Evolutionary conservation across 106 monocot genomes (phyloP).

Genomic region (Apostasia shenzhenica): DNA sequence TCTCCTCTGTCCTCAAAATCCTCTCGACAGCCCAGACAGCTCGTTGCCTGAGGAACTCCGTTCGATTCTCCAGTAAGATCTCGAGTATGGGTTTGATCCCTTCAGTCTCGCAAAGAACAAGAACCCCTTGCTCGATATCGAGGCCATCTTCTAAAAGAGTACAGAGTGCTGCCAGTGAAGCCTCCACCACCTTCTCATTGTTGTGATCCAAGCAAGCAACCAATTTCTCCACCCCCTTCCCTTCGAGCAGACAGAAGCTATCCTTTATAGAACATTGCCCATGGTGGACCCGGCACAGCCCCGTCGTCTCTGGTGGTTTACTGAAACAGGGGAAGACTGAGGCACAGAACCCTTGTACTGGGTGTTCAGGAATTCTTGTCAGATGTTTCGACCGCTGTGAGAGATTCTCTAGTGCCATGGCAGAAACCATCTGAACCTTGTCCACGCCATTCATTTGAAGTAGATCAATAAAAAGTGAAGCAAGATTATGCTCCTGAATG

Average conservation of each 20-base stretch:
- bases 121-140: conserved; percentile 65
- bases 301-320: conserved; percentile 20
- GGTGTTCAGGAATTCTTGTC: conserved; percentile 28
- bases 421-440: conserved; percentile 63
- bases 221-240: conserved; percentile 64
- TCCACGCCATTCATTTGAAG: conserved; percentile 75
- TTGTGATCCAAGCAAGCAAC: conserved; percentile 75
- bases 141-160: conserved; percentile 63
- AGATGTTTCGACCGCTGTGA: conserved; percentile 58
- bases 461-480: conserved; percentile 55
- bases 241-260: conserved; percentile 80
- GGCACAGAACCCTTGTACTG: conserved; percentile 27
- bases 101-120: conserved; percentile 49
- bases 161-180: conserved; percentile 62
- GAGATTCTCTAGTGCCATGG: conserved; percentile 74
- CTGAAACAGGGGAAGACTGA: conserved; percentile 41
- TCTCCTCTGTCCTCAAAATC: conserved; percentile 77
- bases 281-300: conserved; percentile 54
- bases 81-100: conserved; percentile 68
- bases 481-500: conserved; percentile 52
- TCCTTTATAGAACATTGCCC: conserved; percentile 71
- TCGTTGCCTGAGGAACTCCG: conserved; percentile 49
- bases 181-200: conserved; percentile 76
- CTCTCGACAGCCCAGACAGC: conserved; percentile 96
- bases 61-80: conserved; percentile 47